These are phyloP conservation scores for Sugiyamaella japonica DNA, from an alignment of 1,139 yeast genomes.

Conservation along the genomic window DNA sequence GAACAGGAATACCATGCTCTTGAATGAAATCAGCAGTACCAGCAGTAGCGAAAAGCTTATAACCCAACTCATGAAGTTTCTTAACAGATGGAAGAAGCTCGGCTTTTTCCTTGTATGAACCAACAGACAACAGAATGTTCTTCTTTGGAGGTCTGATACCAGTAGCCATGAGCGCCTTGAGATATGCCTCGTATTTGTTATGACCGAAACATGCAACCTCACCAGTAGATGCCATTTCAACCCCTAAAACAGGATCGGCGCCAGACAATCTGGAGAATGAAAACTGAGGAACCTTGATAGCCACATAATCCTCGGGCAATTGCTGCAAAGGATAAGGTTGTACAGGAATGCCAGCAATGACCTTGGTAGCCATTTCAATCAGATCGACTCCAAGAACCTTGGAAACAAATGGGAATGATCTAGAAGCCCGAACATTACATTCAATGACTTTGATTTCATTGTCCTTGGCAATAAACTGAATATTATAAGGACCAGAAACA, in stretches of 20 bases:
- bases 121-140: constrained; percentile 89
- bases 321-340: constrained; percentile 87
- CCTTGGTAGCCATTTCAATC: constrained; percentile 97
- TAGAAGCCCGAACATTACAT: constrained; percentile 97
- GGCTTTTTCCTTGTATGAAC: constrained; percentile 95
- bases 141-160: constrained; percentile 95
- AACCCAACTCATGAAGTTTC: constrained; percentile 81
- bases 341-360: constrained; percentile 85
- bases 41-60: constrained; percentile 91
- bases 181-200: constrained; percentile 94
- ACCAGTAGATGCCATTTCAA: constrained; percentile 99
- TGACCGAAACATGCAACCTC: constrained; percentile 98
- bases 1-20: constrained; percentile 92
- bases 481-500: constrained; percentile 97
- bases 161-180: constrained; percentile 90
- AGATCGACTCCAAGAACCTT: constrained; percentile 96
- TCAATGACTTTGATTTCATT: constrained; percentile 95
- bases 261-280: constrained; percentile 97
- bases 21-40: constrained; percentile 98
- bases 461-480: constrained; percentile 92
- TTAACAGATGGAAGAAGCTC: constrained; percentile 88
- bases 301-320: constrained; percentile 92
- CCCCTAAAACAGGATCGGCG: constrained; percentile 98
- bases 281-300: constrained; percentile 96
- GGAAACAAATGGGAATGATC: constrained; percentile 98